These are phyloP conservation scores for Cucumis cinereus DNA, from an alignment of 306 rosid species.

Conservation along the genomic window DNA sequence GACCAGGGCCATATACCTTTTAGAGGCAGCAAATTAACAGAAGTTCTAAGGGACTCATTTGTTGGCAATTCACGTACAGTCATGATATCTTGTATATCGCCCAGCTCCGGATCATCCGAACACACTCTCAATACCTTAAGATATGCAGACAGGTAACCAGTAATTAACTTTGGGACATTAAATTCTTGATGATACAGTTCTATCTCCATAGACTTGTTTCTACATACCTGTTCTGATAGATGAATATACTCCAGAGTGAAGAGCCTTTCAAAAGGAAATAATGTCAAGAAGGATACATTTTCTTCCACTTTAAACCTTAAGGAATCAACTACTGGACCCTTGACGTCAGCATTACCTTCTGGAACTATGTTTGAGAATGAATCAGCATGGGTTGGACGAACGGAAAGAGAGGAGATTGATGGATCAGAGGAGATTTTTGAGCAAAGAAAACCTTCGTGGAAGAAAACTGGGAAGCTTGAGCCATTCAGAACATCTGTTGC, in stretches of 20 bases:
- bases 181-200: neutral
- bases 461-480: slow-evolving; percentile 68
- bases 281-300: slow-evolving; percentile 62
- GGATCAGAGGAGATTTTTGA: slow-evolving; percentile 59
- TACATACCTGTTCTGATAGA: slow-evolving; percentile 2
- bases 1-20: slow-evolving; percentile 99
- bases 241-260: slow-evolving; percentile 55
- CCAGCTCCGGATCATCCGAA: slow-evolving; percentile 94
- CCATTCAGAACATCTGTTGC: slow-evolving; percentile 23
- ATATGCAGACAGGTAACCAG: slow-evolving; percentile 89
- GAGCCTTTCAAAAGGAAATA: slow-evolving; percentile 86
- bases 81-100: slow-evolving; percentile 97
- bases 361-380: slow-evolving; percentile 51
- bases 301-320: slow-evolving; percentile 59
- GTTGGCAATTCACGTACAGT: slow-evolving; percentile 96
- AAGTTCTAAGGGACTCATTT: slow-evolving; percentile 96
- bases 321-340: slow-evolving; percentile 69
- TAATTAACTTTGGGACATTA: neutral
- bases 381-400: slow-evolving; percentile 52
- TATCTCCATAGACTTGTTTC: neutral
- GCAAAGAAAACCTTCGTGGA: slow-evolving; percentile 56
- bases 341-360: slow-evolving; percentile 46
- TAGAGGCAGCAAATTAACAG: slow-evolving; percentile 96
- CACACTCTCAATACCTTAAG: slow-evolving; percentile 93
- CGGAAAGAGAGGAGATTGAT: slow-evolving; percentile 59